Base-by-base conservation (phyloP, 768 basidiomycete genomes). In the Phlegmacium glaucopus region DNA sequence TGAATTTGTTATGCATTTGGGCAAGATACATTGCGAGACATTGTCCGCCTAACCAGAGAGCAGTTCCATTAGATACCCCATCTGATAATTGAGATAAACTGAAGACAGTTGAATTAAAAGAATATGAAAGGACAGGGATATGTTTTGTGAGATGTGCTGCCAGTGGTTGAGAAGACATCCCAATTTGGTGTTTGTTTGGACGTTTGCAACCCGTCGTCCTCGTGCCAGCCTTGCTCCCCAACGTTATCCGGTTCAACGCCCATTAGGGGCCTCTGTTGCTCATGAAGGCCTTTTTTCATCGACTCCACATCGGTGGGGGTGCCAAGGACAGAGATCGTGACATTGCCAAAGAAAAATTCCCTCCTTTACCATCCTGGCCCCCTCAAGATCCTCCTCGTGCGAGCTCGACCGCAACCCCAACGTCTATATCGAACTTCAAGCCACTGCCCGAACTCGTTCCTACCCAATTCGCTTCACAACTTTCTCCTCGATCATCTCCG, bases 221-320 rank as follows among this genome's bases (percentile, higher is more conserved):
- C 64, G 62, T 63, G 62, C 52, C 54, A 38, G 53, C 54, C 55
- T 49, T 40, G 27, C 4, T 50, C 55, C 52, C 16, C 52, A 45
- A 45, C 53, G 50, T 52, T 48, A 39, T 44, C 42, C 50, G 40
- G 42, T 16, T 34, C 46, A 36, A n/a, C n/a, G n/a, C n/a, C n/a
- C n/a, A n/a, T n/a, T n/a, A 22, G 22, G 22, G 5, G 22, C 22
- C 22, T 5, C 22, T 22, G 22, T 5, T 22, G 22, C 22, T 22
- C 65, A 92, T 92, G 89, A 91, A 90, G 77, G 89, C 90, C 37
- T 85, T 91, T 57, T 79, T 91, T 66, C 78, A 79, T 62, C 80
- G 88, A 61, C 71, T 91, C 57, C 87, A 88, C 61, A 67, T 83
- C 58, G 79, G 80, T 47, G 77, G 75, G 43, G 78, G 77, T 55